Evolutionary conservation across 768 basidiomycete genomes (phyloP), one percentile per base, ranked within the genome.

Genomic region (Aureoboletus auriporus): DNA sequence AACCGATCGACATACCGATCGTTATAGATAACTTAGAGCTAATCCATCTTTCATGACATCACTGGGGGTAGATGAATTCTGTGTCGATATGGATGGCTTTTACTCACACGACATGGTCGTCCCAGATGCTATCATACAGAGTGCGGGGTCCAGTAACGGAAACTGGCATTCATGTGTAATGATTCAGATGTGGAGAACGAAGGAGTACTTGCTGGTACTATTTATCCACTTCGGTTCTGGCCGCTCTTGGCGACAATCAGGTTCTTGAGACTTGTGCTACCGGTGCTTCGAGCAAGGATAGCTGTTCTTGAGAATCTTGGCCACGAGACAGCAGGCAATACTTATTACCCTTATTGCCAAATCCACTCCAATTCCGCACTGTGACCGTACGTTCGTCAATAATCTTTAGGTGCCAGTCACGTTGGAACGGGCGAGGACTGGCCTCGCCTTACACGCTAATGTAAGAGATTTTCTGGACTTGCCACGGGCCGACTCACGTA

Each of bases 71-170:
- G 27, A 28, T 56, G 41, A 62, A 47, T 20, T 46, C 10, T 13
- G 31, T 17, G 35, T 45, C 20, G 4, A 23, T n/a, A n/a, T n/a
- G 47, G 45, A 40, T 44, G 23, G 7, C 13, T 12, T 41, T 44
- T 26, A 55, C 89, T 53, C 60, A 92, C 83, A 97, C 87, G 62
- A 95, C 82, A 71, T 97, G 95, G 66, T 97, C 93, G 56, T 96
- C 92, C 84, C 90, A 96, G 55, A 97, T 92, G 74, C 97, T 97
- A 71, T 98, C 95, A 70, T 97, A 96, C 28, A 98, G 76, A 31
- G 95, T 97, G 52, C 92, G 84, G 9, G 92, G 91, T 17, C 75
- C 69, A 46, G 72, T 56, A 14, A 75, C 68, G n/a, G 79, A 68
- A 28, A 71, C 75, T 39, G 83, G 79, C 83, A 84, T 84, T 27